Evolutionary conservation across 257 asterid genomes (phyloP).

Genomic region (Solanum piurae): DNA sequence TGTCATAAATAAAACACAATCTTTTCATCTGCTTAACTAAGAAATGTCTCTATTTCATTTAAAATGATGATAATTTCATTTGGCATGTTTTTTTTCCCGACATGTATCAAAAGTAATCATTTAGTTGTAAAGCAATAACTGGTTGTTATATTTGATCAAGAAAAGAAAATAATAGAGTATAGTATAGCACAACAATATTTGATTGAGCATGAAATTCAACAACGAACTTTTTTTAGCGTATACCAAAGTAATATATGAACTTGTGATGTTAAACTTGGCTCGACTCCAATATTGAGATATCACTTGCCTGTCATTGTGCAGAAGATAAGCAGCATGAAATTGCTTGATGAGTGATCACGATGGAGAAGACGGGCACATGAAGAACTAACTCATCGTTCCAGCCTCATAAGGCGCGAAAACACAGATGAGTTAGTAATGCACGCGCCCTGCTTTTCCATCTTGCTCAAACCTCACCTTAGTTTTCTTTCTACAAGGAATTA

Average conservation of each 20-base stretch:
- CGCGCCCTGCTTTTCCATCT: constrained; percentile 99
- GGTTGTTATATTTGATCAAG: too few species aligned
- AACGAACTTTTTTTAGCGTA: too few species aligned
- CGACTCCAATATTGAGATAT: neutral
- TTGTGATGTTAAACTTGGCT: neutral
- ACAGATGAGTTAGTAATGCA: constrained; percentile 52
- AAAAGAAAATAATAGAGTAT: too few species aligned
- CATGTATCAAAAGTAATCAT: too few species aligned
- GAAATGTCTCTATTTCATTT: too few species aligned
- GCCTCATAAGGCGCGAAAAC: neutral
- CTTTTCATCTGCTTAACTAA: too few species aligned
- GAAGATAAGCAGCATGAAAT: neutral
- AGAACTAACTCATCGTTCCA: neutral
- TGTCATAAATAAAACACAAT: too few species aligned
- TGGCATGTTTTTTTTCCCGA: too few species aligned
- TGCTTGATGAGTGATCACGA: too few species aligned
- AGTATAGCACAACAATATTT: too few species aligned
- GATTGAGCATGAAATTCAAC: neutral
- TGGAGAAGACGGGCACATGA: neutral
- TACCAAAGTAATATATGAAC: neutral
- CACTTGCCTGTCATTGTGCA: neutral
- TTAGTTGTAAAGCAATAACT: too few species aligned
- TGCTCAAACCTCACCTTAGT: constrained; percentile 46
- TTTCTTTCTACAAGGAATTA: neutral
- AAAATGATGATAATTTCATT: too few species aligned